These are phyloP conservation scores for Beauveria scarabaeidicola DNA, from an alignment of 2,329 filamentous ascomycete species.

Conservation along the genomic window DNA sequence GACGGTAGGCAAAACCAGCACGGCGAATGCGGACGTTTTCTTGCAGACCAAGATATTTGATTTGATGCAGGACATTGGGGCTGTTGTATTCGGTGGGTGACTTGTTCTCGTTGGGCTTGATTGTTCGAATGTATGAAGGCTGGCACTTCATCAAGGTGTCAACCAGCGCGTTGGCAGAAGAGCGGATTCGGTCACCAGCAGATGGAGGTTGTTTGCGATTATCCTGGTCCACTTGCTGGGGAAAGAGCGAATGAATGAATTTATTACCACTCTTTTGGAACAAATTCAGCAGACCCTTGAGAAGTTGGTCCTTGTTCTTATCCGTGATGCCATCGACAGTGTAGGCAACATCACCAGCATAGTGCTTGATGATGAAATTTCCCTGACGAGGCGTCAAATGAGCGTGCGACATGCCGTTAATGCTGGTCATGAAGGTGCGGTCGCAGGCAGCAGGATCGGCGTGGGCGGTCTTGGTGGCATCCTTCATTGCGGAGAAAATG, in stretches of 20 bases:
- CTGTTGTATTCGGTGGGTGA: slow-evolving; percentile 87
- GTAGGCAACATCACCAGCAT: slow-evolving; percentile 93
- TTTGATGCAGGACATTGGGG: slow-evolving; percentile 90
- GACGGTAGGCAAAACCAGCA: slow-evolving; percentile 93
- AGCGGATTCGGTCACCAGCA: slow-evolving; percentile 91
- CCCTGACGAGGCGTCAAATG: slow-evolving; percentile 90
- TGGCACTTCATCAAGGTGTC: slow-evolving; percentile 95
- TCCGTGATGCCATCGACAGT: slow-evolving; percentile 95
- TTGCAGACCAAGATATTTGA: slow-evolving; percentile 98
- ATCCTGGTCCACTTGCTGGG: slow-evolving; percentile 87
- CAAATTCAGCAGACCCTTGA: slow-evolving; percentile 87
- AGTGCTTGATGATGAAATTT: slow-evolving; percentile 97
- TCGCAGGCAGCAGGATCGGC: slow-evolving; percentile 92
- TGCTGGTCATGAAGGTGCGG: slow-evolving; percentile 86
- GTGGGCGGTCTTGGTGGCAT: slow-evolving; percentile 96
- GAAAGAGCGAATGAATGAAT: slow-evolving; percentile 86
- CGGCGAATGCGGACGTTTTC: slow-evolving; percentile 97
- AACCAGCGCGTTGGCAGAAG: slow-evolving; percentile 89
- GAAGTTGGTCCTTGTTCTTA: slow-evolving; percentile 96
- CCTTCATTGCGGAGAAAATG: slow-evolving; percentile 91
- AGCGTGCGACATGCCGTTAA: slow-evolving; percentile 84
- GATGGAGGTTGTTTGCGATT: slow-evolving; percentile 91
- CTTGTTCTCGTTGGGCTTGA: slow-evolving; percentile 99
- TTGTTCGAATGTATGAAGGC: slow-evolving; percentile 95
- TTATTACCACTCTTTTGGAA: slow-evolving; percentile 74